phyloP scores from a whole-genome alignment of 225 moss, liverwort and hornwort species.

The Polytrichum formosum region DNA sequence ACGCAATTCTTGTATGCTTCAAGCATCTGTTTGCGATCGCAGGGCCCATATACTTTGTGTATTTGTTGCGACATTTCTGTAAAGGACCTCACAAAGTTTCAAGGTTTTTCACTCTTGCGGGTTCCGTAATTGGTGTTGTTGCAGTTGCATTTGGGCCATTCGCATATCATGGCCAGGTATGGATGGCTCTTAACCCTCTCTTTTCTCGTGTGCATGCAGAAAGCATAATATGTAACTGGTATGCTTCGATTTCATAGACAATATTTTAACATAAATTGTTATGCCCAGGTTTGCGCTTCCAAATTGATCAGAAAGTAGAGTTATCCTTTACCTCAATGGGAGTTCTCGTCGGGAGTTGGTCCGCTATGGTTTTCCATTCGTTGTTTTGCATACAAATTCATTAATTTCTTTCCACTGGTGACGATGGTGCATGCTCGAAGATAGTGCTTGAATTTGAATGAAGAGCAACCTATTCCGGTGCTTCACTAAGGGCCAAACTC shows the following conservation, averaged over 20 bases:
- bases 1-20: conserved; percentile 78
- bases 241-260: too few species aligned
- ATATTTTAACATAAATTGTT: conserved; percentile 4
- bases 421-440: too few species aligned
- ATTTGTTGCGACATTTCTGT: conserved; percentile 81
- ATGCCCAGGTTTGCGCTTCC: conserved; percentile 18
- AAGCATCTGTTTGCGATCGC: conserved; percentile 96
- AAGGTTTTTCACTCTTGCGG: conserved; percentile 60
- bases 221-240: too few species aligned
- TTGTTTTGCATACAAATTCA: too few species aligned
- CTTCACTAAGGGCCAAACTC: too few species aligned
- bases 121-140: conserved; percentile 50
- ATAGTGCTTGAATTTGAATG: too few species aligned
- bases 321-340: too few species aligned
- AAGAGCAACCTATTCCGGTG: too few species aligned
- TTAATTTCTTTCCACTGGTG: too few species aligned
- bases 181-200: neutral
- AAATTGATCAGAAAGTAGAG: too few species aligned
- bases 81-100: conserved; percentile 28
- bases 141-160: conserved; percentile 81
- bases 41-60: conserved; percentile 87
- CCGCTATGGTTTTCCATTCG: too few species aligned
- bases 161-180: conserved; percentile 61
- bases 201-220: neutral
- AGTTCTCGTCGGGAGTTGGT: too few species aligned